Evolutionary conservation across 2,329 filamentous ascomycete genomes (phyloP).

Genomic region (Boeremia exigua): DNA sequence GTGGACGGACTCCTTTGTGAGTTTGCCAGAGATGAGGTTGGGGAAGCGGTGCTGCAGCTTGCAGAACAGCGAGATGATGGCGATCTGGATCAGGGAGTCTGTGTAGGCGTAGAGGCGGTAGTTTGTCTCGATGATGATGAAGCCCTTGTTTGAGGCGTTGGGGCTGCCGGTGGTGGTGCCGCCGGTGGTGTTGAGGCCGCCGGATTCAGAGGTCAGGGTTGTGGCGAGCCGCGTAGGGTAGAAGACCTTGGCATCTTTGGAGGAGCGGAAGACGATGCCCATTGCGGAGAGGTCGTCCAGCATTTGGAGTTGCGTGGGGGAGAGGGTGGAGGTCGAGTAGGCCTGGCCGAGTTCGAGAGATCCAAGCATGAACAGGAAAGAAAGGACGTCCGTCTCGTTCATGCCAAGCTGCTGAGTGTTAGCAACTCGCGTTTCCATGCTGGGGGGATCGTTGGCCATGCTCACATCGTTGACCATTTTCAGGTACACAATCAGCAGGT

Average conservation of each 20-base stretch:
- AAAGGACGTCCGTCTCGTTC: constrained; percentile 91
- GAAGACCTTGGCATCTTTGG: constrained; percentile 59
- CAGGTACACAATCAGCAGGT: constrained; percentile 89
- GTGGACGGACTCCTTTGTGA: constrained; percentile 87
- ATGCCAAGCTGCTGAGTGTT: constrained; percentile 63
- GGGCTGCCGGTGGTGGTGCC: constrained; percentile 56
- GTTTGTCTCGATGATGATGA: constrained; percentile 97
- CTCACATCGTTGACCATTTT: constrained; percentile 73
- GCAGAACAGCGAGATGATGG: constrained; percentile 88
- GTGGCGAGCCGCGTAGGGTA: constrained; percentile 95
- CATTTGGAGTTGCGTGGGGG: constrained; percentile 82
- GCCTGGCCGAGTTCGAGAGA: constrained; percentile 89
- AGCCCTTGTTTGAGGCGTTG: constrained; percentile 64
- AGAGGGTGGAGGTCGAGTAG: constrained; percentile 85
- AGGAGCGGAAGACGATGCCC: constrained; percentile 79
- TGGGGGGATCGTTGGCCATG: background rate
- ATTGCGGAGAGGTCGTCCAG: constrained; percentile 91
- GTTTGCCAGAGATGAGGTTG: constrained; percentile 89
- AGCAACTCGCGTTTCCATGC: constrained; percentile 2
- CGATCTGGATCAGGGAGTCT: constrained; percentile 89
- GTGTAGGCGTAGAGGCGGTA: constrained; percentile 98
- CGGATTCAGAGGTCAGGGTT: constrained; percentile 81
- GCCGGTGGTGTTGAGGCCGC: constrained; percentile 68
- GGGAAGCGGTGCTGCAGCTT: constrained; percentile 89
- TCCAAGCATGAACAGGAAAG: constrained; percentile 94